Conservation (phyloP, 2,329 filamentous ascomycete species). For the Nothophaeocryptopus gaeumannii region DNA sequence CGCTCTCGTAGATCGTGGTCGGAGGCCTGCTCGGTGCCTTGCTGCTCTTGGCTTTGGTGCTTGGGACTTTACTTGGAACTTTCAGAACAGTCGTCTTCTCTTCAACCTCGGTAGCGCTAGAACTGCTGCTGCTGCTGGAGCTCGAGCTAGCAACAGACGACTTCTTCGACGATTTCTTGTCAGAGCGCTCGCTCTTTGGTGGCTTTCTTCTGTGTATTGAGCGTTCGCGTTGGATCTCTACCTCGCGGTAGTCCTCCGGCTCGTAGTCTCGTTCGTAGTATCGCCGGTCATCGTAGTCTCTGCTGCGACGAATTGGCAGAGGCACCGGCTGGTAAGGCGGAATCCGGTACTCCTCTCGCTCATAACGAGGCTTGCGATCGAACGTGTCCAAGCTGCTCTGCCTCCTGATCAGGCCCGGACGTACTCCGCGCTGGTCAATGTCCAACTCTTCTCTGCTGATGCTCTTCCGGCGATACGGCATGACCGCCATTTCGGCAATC, state of each 20-base stretch:
- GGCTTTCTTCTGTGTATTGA: constrained; percentile 35
- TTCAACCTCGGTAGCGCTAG: constrained; percentile 24
- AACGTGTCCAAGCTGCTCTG: constrained; percentile 90
- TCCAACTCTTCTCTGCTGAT: constrained; percentile 54
- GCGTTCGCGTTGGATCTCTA: constrained; percentile 48
- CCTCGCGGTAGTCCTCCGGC: constrained; percentile 48
- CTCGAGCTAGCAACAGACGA: constrained; percentile 23
- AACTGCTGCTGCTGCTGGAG: constrained; percentile 30
- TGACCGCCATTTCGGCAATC: constrained; percentile 52
- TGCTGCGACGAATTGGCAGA: constrained; percentile 54
- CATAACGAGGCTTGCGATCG: constrained; percentile 68
- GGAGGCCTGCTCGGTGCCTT: constrained; percentile 16
- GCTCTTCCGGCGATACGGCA: constrained; percentile 54
- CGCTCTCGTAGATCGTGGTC: constrained; percentile 22
- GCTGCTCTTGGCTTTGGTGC: constrained; percentile 19
- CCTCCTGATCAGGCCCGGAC: constrained; percentile 69
- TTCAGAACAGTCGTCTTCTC: constrained; percentile 13
- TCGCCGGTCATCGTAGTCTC: constrained; percentile 60
- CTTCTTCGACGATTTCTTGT: constrained; percentile 18
- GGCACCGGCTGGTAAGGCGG: constrained; percentile 67
- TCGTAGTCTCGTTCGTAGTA: constrained; percentile 33
- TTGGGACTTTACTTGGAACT: constrained; percentile 16
- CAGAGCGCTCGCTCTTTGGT: constrained; percentile 22
- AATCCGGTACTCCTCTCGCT: constrained; percentile 63
- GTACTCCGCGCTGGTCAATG: constrained; percentile 48